phyloP scores from a whole-genome alignment of 331 rosid species.

The Pyrus hybrid region DNA sequence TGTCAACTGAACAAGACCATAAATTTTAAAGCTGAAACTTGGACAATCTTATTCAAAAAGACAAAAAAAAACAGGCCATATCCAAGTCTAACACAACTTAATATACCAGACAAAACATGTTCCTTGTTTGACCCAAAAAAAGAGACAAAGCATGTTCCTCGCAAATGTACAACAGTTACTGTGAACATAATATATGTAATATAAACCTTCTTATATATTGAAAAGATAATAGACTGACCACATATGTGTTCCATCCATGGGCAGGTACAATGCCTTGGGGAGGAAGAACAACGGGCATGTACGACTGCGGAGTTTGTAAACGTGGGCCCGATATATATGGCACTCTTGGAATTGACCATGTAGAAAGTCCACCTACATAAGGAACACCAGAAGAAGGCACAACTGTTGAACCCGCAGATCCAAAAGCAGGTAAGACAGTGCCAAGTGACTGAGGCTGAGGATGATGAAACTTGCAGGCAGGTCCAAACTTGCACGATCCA shows the following conservation, averaged over 20 bases:
- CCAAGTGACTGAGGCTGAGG: constrained; percentile 63
- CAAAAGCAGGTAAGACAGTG: constrained; percentile 39
- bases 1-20: background rate
- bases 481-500: constrained; percentile 84
- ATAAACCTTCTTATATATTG: background rate
- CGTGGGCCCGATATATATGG: constrained; percentile 51
- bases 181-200: background rate
- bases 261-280: constrained; percentile 62
- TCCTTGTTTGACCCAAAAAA: background rate
- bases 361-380: constrained; percentile 55
- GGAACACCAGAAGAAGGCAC: constrained; percentile 56
- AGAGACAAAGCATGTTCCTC: too few species aligned
- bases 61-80: too few species aligned
- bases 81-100: background rate
- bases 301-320: constrained; percentile 47
- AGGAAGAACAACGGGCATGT: constrained; percentile 61
- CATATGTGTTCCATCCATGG: constrained; percentile 70
- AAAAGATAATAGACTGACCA: constrained; percentile 46
- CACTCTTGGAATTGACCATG: constrained; percentile 65
- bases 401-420: constrained; percentile 34
- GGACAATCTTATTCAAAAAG: too few species aligned
- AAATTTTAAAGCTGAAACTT: too few species aligned
- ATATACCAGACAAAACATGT: background rate
- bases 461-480: constrained; percentile 91
- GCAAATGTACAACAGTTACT: background rate